These are phyloP conservation scores for Nyssa sinensis DNA, from an alignment of 148 eudicot genomes.

Conservation along the genomic window DNA sequence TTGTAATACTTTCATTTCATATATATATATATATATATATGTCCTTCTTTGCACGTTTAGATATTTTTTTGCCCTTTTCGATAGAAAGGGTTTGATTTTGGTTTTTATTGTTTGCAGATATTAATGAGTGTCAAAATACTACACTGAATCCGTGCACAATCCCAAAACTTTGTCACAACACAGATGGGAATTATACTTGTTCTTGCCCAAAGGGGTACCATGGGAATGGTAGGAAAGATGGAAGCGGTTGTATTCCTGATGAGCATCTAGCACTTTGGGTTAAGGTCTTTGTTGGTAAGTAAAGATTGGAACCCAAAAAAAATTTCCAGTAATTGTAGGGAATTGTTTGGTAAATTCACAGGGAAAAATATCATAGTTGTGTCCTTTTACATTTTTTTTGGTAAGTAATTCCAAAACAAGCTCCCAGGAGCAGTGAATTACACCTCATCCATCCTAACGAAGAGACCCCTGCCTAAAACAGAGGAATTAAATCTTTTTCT, in stretches of 20 bases:
- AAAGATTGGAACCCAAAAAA: too few relatives aligned
- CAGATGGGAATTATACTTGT: slow-evolving; percentile 20
- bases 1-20: neutral
- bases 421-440: too few relatives aligned
- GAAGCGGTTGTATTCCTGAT: neutral
- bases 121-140: slow-evolving; percentile 24
- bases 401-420: too few relatives aligned
- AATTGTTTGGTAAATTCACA: too few relatives aligned
- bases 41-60: too few relatives aligned
- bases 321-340: too few relatives aligned
- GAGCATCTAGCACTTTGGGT: neutral
- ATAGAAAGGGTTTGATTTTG: neutral
- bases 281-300: neutral
- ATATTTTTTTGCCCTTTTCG: neutral
- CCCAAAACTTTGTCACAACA: neutral
- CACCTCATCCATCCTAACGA: too few relatives aligned
- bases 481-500: too few relatives aligned
- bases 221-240: slow-evolving; percentile 18
- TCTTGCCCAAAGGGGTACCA: slow-evolving; percentile 18
- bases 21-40: too few relatives aligned
- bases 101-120: slow-evolving; percentile 17
- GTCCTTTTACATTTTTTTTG: too few relatives aligned
- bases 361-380: too few relatives aligned
- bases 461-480: too few relatives aligned
- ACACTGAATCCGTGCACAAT: slow-evolving; percentile 4